Percentiles rank a stretch among this genome's conserved stretches.
These are phyloP conservation scores for Termitomyces sp. DNA, from an alignment of 768 basidiomycete genomes.

Conservation along the genomic window DNA sequence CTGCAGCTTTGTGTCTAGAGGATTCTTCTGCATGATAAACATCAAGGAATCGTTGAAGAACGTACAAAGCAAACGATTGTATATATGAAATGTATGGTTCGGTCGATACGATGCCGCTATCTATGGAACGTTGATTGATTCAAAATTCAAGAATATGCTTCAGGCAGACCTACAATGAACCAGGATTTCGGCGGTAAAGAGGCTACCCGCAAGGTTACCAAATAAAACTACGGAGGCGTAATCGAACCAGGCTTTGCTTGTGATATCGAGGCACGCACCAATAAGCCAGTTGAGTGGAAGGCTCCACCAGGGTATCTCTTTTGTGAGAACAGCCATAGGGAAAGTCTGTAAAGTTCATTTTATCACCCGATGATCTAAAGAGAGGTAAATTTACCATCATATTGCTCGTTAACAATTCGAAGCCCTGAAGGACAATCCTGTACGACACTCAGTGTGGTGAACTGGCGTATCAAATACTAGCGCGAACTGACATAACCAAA, in stretches of 20 bases:
- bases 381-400: conserved; percentile 50
- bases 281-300: conserved; percentile 65
- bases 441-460: background rate
- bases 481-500: conserved; percentile 56
- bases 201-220: conserved; percentile 63
- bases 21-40: background rate
- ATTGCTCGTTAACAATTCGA: conserved; percentile 71
- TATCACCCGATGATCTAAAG: background rate
- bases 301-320: conserved; percentile 66
- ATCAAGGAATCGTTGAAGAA: background rate
- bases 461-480: background rate
- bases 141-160: background rate
- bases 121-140: conserved; percentile 26
- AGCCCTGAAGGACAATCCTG: conserved; percentile 70
- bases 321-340: conserved; percentile 61
- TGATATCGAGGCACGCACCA: conserved; percentile 32
- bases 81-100: conserved; percentile 56
- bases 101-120: conserved; percentile 51
- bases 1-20: conserved; percentile 53
- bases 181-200: conserved; percentile 66
- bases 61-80: conserved; percentile 53
- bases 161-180: conserved; percentile 50
- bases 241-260: background rate
- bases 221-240: conserved; percentile 47
- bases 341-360: conserved; percentile 38